A percentile compares a stretch with the other conserved stretches of the same genome.
Evolutionary conservation across 352 stramenopile species (phyloP).

Genomic region (Phytophthora nicotianae): DNA sequence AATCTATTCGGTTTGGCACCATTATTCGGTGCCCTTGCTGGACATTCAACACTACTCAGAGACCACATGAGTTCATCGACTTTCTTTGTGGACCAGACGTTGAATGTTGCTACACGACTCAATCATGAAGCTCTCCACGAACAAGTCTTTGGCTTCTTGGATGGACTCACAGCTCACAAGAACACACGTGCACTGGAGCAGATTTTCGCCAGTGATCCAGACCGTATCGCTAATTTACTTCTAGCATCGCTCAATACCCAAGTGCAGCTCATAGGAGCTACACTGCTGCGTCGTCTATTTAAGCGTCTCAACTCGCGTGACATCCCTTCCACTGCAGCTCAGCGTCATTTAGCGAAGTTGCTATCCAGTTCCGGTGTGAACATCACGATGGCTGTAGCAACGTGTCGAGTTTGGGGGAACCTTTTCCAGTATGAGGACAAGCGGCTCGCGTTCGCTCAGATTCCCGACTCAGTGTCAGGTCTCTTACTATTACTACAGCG

Average conservation of each 20-base stretch:
- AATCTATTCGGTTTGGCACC: slow-evolving; percentile 48
- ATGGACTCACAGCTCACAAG: slow-evolving; percentile 52
- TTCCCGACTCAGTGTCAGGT: slow-evolving; percentile 42
- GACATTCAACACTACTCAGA: slow-evolving; percentile 35
- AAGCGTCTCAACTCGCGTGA: slow-evolving; percentile 52
- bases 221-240: slow-evolving; percentile 63
- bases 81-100: slow-evolving; percentile 41
- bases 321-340: slow-evolving; percentile 45
- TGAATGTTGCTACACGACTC: slow-evolving; percentile 43
- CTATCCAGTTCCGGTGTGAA: slow-evolving; percentile 25
- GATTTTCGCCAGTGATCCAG: slow-evolving; percentile 51
- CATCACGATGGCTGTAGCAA: slow-evolving; percentile 39
- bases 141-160: slow-evolving; percentile 57
- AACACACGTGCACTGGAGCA: slow-evolving; percentile 48
- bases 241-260: slow-evolving; percentile 37
- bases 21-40: slow-evolving; percentile 48
- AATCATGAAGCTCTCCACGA: slow-evolving; percentile 45
- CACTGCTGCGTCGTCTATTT: slow-evolving; percentile 59
- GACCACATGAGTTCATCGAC: slow-evolving; percentile 36
- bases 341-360: slow-evolving; percentile 54
- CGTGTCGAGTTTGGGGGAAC: slow-evolving; percentile 67
- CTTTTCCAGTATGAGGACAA: slow-evolving; percentile 69
- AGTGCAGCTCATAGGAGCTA: slow-evolving; percentile 40
- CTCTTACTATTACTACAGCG: slow-evolving; percentile 45
- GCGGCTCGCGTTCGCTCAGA: slow-evolving; percentile 43